phyloP scores from a whole-genome alignment of 148 eudicot genomes.

The Rhododendron vialii region DNA sequence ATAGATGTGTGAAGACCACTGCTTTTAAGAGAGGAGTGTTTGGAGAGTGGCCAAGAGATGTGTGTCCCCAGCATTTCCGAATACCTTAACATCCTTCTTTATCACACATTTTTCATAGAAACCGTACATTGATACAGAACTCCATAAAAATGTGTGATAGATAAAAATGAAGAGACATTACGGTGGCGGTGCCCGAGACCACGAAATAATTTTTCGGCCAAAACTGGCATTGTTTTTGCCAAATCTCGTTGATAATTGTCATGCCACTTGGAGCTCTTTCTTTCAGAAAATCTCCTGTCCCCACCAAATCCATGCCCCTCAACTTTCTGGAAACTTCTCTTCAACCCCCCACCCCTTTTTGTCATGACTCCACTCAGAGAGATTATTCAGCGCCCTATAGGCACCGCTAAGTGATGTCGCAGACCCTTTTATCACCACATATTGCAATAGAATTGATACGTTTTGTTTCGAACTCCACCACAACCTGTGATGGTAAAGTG shows the following conservation, averaged over 20 bases:
- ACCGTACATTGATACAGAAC: too few species aligned
- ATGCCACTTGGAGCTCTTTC: conserved; percentile 6
- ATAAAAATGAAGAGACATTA: too few species aligned
- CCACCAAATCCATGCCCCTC: neutral
- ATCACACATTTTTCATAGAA: neutral
- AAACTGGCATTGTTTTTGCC: neutral
- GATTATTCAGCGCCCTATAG: neutral
- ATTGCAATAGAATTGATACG: too few species aligned
- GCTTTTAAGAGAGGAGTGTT: too few species aligned
- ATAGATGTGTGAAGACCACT: too few species aligned
- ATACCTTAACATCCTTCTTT: neutral
- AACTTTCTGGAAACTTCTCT: neutral
- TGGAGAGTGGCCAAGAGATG: too few species aligned
- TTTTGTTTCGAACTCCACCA: too few species aligned
- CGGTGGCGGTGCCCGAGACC: too few species aligned
- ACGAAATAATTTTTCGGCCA: neutral
- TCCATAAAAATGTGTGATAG: too few species aligned
- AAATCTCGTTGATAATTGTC: neutral
- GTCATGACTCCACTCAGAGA: neutral
- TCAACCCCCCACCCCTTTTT: neutral
- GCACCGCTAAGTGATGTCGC: neutral
- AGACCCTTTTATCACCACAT: too few species aligned
- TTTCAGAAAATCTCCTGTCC: neutral
- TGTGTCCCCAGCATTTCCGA: too few species aligned
- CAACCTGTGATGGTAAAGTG: too few species aligned